phyloP scores from a whole-genome alignment of 306 rosid species.

The Macrotyloma uniflorum region DNA sequence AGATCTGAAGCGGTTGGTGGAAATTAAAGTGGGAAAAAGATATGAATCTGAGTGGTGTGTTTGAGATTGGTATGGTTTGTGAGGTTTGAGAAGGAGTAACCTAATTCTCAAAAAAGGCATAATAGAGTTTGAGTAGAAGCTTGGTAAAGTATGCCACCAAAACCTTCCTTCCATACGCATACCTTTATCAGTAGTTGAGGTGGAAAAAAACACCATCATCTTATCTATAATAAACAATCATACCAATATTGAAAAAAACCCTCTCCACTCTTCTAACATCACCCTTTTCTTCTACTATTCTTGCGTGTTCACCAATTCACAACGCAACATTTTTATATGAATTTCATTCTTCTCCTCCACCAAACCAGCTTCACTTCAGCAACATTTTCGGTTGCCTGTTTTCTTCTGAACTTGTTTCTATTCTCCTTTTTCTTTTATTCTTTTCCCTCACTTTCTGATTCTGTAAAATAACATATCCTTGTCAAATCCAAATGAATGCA shows the following conservation, averaged over 20 bases:
- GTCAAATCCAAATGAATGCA: constrained; percentile 32
- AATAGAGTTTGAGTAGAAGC: constrained; percentile 46
- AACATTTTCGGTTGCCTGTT: constrained; percentile 31
- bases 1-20: constrained; percentile 15
- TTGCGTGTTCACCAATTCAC: constrained; percentile 36
- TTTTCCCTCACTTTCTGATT: constrained; percentile 19
- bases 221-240: constrained; percentile 34
- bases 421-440: constrained; percentile 3
- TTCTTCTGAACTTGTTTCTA: constrained; percentile 29
- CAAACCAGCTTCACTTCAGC: constrained; percentile 24
- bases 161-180: constrained; percentile 30
- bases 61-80: neutral
- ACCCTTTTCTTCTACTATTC: neutral
- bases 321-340: constrained; percentile 1
- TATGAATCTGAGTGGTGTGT: neutral
- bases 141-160: constrained; percentile 39
- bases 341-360: constrained; percentile 20
- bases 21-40: neutral
- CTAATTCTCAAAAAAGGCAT: constrained; percentile 41
- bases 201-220: constrained; percentile 35
- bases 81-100: constrained; percentile 43
- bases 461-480: constrained; percentile 25
- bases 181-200: constrained; percentile 37
- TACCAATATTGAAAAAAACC: constrained; percentile 32
- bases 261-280: constrained; percentile 14